Conservation (phyloP, 2,329 filamentous ascomycete species). For the Colletotrichum costaricense region DNA sequence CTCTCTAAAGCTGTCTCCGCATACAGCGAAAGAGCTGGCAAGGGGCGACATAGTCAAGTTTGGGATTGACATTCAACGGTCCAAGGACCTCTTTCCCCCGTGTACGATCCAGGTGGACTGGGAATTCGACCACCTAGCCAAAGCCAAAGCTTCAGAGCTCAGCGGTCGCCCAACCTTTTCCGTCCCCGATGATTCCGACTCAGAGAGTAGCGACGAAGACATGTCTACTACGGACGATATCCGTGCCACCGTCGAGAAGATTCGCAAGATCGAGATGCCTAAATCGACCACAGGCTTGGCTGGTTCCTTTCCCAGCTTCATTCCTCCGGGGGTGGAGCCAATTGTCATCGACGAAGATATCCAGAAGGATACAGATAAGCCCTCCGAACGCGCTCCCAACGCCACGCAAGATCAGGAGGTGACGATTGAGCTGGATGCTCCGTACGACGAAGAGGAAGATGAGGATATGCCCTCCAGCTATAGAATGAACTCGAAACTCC, state of each 20-base stretch:
- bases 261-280: slow-evolving; percentile 6
- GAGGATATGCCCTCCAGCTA: neutral
- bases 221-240: slow-evolving; percentile 40
- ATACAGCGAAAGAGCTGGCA: slow-evolving; percentile 36
- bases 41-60: slow-evolving; percentile 49
- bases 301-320: neutral
- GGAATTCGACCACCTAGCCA: slow-evolving; percentile 39
- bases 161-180: slow-evolving; percentile 42
- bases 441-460: slow-evolving; percentile 18
- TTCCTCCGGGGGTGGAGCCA: neutral
- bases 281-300: neutral
- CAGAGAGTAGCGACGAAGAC: slow-evolving; percentile 46
- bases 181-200: slow-evolving; percentile 56
- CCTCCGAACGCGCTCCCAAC: neutral
- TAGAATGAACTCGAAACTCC: neutral
- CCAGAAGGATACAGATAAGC: neutral
- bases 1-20: slow-evolving; percentile 38
- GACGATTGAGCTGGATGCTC: slow-evolving; percentile 12
- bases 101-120: slow-evolving; percentile 49
- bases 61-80: slow-evolving; percentile 49
- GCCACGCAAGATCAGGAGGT: neutral
- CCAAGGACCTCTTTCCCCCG: slow-evolving; percentile 48
- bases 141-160: neutral
- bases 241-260: slow-evolving; percentile 12
- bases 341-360: slow-evolving; percentile 3